These are phyloP conservation scores for Xylaria cubensis DNA, from an alignment of 495 filamentous ascomycete species.

Conservation along the genomic window DNA sequence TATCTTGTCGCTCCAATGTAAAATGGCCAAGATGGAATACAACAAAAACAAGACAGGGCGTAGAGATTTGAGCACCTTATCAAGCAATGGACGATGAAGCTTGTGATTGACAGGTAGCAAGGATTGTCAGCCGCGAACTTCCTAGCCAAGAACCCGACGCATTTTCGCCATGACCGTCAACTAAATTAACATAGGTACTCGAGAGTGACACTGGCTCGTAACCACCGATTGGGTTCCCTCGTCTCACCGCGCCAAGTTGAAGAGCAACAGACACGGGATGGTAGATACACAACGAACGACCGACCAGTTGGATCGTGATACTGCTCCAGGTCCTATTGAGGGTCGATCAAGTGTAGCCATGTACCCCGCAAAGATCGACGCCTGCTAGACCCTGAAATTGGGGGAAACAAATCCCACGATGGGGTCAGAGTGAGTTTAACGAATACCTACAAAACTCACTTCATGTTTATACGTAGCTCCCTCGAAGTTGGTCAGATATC, in stretches of 20 bases:
- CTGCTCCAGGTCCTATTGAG: not conserved
- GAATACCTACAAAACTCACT: not conserved
- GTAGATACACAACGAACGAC: constrained; percentile 7
- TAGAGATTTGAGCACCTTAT: not conserved
- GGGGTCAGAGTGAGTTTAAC: not conserved
- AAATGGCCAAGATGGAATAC: not conserved
- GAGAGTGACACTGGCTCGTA: not conserved
- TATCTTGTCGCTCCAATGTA: not conserved
- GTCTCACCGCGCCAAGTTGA: not conserved
- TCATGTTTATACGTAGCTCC: not conserved
- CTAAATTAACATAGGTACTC: not conserved
- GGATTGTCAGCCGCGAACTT: not conserved
- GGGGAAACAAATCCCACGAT: constrained; percentile 10
- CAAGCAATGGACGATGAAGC: not conserved
- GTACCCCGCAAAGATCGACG: constrained; percentile 25
- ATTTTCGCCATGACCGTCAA: constrained; percentile 4
- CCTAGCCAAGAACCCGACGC: not conserved
- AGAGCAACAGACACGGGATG: not conserved
- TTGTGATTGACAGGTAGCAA: not conserved
- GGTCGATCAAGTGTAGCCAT: constrained; percentile 7
- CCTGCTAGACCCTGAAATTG: constrained; percentile 23
- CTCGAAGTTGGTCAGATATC: not conserved
- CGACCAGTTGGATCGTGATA: not conserved
- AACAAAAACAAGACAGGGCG: not conserved
- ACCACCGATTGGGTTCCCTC: not conserved